Conservation (phyloP, 73 alveolate genomes). For the Tetrahymena malaccensis region DNA sequence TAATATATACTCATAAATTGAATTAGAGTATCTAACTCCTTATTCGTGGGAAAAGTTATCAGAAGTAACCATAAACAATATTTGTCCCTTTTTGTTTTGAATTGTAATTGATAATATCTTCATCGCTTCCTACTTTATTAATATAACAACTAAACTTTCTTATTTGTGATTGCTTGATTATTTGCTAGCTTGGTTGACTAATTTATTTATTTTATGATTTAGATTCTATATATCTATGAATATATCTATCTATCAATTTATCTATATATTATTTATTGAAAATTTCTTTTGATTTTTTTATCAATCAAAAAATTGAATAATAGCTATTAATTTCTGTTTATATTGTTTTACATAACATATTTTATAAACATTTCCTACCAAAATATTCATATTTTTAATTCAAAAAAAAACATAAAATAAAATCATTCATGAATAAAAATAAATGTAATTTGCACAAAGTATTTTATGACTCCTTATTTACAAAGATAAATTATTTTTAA, state of each 20-base stretch:
- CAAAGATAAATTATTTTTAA: no score
- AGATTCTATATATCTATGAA: neutral
- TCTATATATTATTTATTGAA: neutral
- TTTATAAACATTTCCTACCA: no score
- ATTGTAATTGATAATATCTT: neutral
- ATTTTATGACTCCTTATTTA: no score
- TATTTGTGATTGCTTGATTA: neutral
- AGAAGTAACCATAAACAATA: neutral
- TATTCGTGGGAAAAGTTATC: neutral
- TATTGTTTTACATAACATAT: no score
- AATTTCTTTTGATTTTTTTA: neutral
- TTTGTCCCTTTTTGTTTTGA: neutral
- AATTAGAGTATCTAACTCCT: neutral
- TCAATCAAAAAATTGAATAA: no score
- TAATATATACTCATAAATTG: neutral
- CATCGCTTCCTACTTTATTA: neutral
- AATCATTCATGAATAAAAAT: no score
- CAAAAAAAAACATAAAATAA: no score
- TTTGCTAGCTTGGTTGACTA: neutral
- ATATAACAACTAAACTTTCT: neutral
- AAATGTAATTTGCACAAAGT: no score
- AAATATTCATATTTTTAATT: no score
- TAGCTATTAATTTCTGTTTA: neutral
- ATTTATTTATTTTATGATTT: neutral
- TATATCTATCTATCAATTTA: no score